Evolutionary conservation across 179 eudicot species (phyloP), one percentile per base, ranked within the genome.

Genomic region (Sideroxylon spinosum): DNA sequence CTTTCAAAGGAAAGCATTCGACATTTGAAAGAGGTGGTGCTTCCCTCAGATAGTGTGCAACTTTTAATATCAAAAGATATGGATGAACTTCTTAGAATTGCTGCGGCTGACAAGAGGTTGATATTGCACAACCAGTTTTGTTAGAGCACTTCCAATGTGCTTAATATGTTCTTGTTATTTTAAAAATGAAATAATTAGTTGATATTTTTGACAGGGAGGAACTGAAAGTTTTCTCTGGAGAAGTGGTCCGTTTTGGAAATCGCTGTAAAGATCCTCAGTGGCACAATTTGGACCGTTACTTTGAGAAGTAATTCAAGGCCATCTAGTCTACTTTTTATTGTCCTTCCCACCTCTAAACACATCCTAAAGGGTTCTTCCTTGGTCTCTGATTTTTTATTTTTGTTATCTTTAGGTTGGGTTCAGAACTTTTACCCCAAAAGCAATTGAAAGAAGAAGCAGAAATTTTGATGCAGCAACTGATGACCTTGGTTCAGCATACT

Each of bases 251-350:
- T 74, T 94, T 96, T 82, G 99, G 99, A 83, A 96, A 96, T 89
- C 90, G 93, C 37, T 96, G 99, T 83, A 96, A 92, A 83, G 98
- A 92, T 87, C 99, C 99, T 84, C 98, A 96, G 76, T 96, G 96
- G 91, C 99, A 94, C 85, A 85, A 96, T 85, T 86, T 96, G 91
- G 98, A 94, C 76, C 98, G 99, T 66, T 94, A 93, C 80, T 91
- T 95, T 84, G 97, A 93, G 84, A 93, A 90, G 99, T 95, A 95
- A 86, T 80, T 76, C 55, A 59, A 3, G 5, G 68, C 63, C 76
- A 71, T 62, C 71, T 11, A 19, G 26, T 82, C 22, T 74, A n/a
- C 56, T 74, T 79, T 55, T 28, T 28, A 62, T 26, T 69, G 20
- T 28, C 44, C 44, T 1, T 6, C 44, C 44, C 44, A 37, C 44